These are phyloP conservation scores for Usnea hakonensis DNA, from an alignment of 495 filamentous ascomycete genomes.

Conservation along the genomic window DNA sequence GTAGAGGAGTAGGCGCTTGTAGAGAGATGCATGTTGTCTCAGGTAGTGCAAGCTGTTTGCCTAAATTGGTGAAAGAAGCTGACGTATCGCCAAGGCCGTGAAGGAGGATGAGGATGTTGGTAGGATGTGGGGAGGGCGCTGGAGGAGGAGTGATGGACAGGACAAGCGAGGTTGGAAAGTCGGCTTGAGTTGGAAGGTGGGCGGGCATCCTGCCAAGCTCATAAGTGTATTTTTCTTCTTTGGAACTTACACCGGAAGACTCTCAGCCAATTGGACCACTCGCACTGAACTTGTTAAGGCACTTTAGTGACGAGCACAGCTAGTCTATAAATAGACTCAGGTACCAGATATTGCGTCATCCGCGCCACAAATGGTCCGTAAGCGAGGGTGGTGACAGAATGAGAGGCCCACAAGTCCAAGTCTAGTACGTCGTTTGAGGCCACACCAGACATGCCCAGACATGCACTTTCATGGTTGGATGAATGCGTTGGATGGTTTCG, in stretches of 20 bases:
- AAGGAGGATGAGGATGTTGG: constrained; percentile 74
- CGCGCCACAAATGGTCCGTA: neutral
- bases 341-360: constrained; percentile 8
- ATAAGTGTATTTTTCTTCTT: too few species aligned
- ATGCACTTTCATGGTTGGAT: too few species aligned
- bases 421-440: too few species aligned
- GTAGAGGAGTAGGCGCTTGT: constrained; percentile 64
- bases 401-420: too few species aligned
- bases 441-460: too few species aligned
- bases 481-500: too few species aligned
- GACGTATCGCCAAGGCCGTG: constrained; percentile 84
- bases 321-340: constrained; percentile 6
- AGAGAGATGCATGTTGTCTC: constrained; percentile 72
- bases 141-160: constrained; percentile 41
- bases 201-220: constrained; percentile 28
- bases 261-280: too few species aligned
- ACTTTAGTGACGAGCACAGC: too few species aligned
- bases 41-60: constrained; percentile 63
- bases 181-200: constrained; percentile 33
- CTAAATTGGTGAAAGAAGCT: constrained; percentile 61
- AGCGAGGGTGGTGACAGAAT: neutral
- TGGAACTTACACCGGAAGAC: neutral
- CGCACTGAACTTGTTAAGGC: too few species aligned
- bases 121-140: constrained; percentile 25
- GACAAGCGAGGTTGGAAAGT: constrained; percentile 45